Evolutionary conservation across 768 basidiomycete genomes (phyloP).

Genomic region (Lepiota venenata): DNA sequence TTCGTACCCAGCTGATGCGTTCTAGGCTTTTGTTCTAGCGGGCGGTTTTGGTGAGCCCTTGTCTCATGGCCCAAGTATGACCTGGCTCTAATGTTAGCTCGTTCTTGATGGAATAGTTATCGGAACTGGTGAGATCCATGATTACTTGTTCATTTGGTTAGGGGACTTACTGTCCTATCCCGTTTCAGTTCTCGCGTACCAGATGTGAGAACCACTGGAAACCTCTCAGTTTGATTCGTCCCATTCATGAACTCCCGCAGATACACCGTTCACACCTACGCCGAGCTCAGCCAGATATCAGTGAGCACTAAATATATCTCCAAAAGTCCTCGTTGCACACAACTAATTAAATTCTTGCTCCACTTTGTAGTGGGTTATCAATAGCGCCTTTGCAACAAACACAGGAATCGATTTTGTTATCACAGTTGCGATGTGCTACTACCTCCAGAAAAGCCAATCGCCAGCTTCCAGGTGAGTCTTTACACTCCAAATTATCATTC

Average conservation of each 20-base stretch:
- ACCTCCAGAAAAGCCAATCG: slow-evolving; percentile 30
- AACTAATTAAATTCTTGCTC: neutral
- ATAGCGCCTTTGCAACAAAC: slow-evolving; percentile 36
- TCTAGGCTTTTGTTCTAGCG: slow-evolving; percentile 29
- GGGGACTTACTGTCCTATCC: neutral
- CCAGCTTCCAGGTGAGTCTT: slow-evolving; percentile 19
- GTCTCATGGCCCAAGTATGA: neutral
- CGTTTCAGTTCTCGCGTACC: slow-evolving; percentile 29
- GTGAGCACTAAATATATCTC: slow-evolving; percentile 21
- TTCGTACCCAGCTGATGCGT: neutral
- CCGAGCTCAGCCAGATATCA: slow-evolving; percentile 26
- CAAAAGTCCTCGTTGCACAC: neutral
- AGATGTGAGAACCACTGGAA: slow-evolving; percentile 25
- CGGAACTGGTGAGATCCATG: slow-evolving; percentile 26
- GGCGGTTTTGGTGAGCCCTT: slow-evolving; percentile 33
- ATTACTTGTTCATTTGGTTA: neutral
- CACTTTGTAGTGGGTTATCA: slow-evolving; percentile 35
- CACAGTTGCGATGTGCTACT: slow-evolving; percentile 32
- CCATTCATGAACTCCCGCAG: slow-evolving; percentile 15
- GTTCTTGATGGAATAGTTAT: slow-evolving; percentile 20
- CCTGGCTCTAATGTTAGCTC: slow-evolving; percentile 4
- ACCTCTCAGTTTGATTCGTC: neutral
- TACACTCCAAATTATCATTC: neutral
- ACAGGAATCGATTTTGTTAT: slow-evolving; percentile 45
- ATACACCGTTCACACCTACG: slow-evolving; percentile 28